These are phyloP conservation scores for Omphalea diandra DNA, from an alignment of 441 rosid species.

Conservation along the genomic window DNA sequence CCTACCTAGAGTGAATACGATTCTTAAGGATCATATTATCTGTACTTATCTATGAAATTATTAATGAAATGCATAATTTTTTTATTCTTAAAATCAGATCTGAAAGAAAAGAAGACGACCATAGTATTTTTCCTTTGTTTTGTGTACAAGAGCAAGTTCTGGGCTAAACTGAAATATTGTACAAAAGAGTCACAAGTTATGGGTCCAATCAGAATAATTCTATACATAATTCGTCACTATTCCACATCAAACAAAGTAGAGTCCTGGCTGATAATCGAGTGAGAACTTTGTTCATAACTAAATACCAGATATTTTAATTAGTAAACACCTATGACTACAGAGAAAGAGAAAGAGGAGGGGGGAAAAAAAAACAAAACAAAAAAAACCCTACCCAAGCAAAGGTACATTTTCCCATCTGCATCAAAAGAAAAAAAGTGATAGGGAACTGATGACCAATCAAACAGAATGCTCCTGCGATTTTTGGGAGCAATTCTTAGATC, in stretches of 20 bases:
- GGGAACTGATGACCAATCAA: constrained; percentile 1
- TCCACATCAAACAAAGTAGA: constrained; percentile 15
- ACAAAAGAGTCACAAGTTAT: neutral
- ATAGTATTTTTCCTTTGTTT: neutral
- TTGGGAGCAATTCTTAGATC: neutral
- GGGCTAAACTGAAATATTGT: neutral
- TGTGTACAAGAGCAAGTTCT: neutral
- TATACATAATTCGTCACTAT: constrained; percentile 28
- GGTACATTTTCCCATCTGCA: constrained; percentile 12
- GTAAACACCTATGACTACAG: constrained; percentile 14
- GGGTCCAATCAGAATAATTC: constrained; percentile 11
- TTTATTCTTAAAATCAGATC: no score
- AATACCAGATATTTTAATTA: constrained; percentile 6
- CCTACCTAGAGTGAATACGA: no score
- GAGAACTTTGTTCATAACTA: constrained; percentile 5
- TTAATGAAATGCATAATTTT: no score
- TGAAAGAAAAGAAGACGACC: no score
- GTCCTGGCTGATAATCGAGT: constrained; percentile 5
- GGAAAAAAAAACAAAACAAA: no score
- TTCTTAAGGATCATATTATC: no score
- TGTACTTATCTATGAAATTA: no score
- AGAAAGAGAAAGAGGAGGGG: no score
- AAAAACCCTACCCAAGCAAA: constrained; percentile 17
- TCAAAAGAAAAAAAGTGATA: neutral
- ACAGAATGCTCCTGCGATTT: neutral